Percentiles rank a stretch among this genome's conserved stretches.
Conservation (phyloP, 352 stramenopile genomes). For the Phytophthora macrochlamydospora region DNA sequence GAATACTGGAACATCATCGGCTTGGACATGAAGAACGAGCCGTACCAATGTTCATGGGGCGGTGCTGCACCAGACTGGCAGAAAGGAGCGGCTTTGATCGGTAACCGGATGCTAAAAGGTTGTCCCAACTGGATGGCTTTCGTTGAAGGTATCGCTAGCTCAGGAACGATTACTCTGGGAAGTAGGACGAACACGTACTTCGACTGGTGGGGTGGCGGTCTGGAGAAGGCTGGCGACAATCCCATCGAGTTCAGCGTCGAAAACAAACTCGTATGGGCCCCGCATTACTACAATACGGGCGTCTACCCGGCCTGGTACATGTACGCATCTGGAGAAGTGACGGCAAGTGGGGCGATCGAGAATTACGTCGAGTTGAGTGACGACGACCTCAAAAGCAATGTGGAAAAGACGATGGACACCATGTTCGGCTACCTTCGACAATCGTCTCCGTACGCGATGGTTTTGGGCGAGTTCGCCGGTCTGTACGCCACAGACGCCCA, state of each 20-base stretch:
- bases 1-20: constrained; percentile 75
- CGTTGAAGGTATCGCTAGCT: constrained; percentile 57
- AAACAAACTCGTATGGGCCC: constrained; percentile 68
- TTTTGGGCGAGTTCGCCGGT: constrained; percentile 70
- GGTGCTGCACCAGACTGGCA: constrained; percentile 52
- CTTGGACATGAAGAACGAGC: constrained; percentile 73
- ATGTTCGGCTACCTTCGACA: constrained; percentile 67
- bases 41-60: constrained; percentile 55
- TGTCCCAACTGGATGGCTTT: constrained; percentile 70
- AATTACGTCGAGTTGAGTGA: constrained; percentile 55
- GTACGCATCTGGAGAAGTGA: constrained; percentile 37
- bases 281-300: constrained; percentile 76
- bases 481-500: constrained; percentile 60
- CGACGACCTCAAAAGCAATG: constrained; percentile 46
- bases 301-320: constrained; percentile 66
- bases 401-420: constrained; percentile 57
- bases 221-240: constrained; percentile 35
- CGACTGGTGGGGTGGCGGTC: constrained; percentile 68
- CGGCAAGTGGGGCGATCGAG: constrained; percentile 18
- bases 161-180: constrained; percentile 37
- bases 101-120: constrained; percentile 59
- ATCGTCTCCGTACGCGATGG: constrained; percentile 49
- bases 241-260: constrained; percentile 37
- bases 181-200: constrained; percentile 44
- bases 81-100: constrained; percentile 53